Percentiles rank a stretch among this genome's conserved stretches.
Evolutionary conservation across 306 rosid genomes (phyloP).

Genomic region (apple (Malus domestica)): ASM211411v1 NC_041802.1:20861001-20861500

Average conservation of each 20-base stretch:
- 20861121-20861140: constrained; percentile 19
- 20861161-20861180: constrained; percentile 1
- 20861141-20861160: constrained; percentile 5
- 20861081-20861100: constrained; percentile 83
- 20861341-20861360: not conserved
- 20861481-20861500: not conserved
- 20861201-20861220: not conserved
- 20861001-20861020: not conserved
- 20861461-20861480: not conserved
- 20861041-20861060: constrained; percentile 46
- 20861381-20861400: not conserved
- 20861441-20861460: not conserved
- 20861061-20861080: constrained; percentile 54
- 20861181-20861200: not conserved
- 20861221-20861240: not conserved
- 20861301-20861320: not conserved
- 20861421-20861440: not conserved
- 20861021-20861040: constrained; percentile 59
- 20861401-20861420: not conserved
- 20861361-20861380: not conserved
- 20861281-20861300: not conserved
- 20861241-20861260: not conserved
- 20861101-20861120: constrained; percentile 53
- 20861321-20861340: not conserved
- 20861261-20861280: not conserved